A percentile compares a stretch with the other conserved stretches of the same genome.
phyloP scores from a whole-genome alignment of 1,139 yeast genomes.

The Geotrichum carabidarum region DNA sequence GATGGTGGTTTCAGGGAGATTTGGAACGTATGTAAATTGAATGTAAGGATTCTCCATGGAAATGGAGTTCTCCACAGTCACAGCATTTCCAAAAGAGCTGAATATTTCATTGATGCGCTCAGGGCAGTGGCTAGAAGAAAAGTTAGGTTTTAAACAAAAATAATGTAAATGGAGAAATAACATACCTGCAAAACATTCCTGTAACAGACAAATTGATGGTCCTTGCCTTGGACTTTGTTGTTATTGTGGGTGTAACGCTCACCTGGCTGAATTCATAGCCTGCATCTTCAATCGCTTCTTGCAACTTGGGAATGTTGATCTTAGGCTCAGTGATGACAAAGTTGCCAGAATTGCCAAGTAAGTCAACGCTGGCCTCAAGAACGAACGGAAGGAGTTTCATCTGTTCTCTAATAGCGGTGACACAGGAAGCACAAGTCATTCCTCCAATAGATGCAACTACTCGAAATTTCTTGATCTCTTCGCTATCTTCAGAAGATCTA shows the following conservation, averaged over 20 bases:
- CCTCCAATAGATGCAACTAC: conserved; percentile 64
- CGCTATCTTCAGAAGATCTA: conserved; percentile 24
- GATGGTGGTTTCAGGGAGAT: conserved; percentile 47
- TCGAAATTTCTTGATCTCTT: conserved; percentile 35
- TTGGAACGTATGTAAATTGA: conserved; percentile 60
- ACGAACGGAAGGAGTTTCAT: conserved; percentile 52
- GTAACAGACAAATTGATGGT: conserved; percentile 53
- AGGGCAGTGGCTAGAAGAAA: conserved; percentile 51
- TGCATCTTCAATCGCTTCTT: conserved; percentile 53
- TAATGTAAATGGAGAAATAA: conserved; percentile 4
- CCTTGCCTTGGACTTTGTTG: conserved; percentile 39
- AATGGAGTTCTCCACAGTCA: conserved; percentile 51
- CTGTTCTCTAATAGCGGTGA: conserved; percentile 50
- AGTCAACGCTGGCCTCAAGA: conserved; percentile 49
- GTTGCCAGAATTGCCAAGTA: conserved; percentile 56
- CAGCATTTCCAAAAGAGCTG: conserved; percentile 51
- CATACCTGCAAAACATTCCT: conserved; percentile 60
- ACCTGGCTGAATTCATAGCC: conserved; percentile 56
- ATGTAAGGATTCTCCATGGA: conserved; percentile 53
- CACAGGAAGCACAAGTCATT: conserved; percentile 71
- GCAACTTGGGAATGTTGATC: conserved; percentile 39
- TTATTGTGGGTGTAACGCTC: conserved; percentile 22
- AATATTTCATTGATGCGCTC: conserved; percentile 49
- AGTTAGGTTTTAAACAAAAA: conserved; percentile 14
- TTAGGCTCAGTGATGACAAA: conserved; percentile 44